These are phyloP conservation scores for Linum tenue DNA, from an alignment of 345 rosid species.

Conservation along the genomic window DNA sequence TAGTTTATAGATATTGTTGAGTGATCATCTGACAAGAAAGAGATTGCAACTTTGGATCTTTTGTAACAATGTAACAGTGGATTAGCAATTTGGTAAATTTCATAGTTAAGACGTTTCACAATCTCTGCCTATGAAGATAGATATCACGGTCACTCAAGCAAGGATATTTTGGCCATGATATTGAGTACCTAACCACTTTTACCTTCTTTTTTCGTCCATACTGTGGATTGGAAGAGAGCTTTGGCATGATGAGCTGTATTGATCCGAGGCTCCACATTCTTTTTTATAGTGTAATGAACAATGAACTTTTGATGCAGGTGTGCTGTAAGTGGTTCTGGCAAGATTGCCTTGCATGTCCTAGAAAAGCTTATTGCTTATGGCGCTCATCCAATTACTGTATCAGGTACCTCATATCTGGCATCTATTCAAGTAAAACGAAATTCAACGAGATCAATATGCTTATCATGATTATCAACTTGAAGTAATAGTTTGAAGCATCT, in stretches of 20 bases:
- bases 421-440: background rate
- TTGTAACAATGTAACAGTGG: too few species aligned
- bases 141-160: too few species aligned
- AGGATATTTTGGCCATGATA: background rate
- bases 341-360: slow-evolving; percentile 96
- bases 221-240: background rate
- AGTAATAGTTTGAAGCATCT: background rate
- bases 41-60: too few species aligned
- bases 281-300: background rate
- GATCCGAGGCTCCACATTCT: background rate
- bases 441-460: background rate
- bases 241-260: background rate
- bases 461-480: background rate
- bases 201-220: too few species aligned
- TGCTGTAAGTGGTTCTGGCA: slow-evolving; percentile 93
- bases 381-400: slow-evolving; percentile 80
- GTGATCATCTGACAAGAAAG: background rate
- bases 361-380: slow-evolving; percentile 97
- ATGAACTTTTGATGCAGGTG: slow-evolving; percentile 42
- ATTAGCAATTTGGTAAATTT: too few species aligned
- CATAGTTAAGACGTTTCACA: too few species aligned
- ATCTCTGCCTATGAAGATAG: too few species aligned
- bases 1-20: background rate
- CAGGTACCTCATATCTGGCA: slow-evolving; percentile 39
- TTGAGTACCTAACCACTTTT: too few species aligned